Base-by-base conservation (phyloP, 2,329 filamentous ascomycete genomes). In the Cladobotryum protrusum region DNA sequence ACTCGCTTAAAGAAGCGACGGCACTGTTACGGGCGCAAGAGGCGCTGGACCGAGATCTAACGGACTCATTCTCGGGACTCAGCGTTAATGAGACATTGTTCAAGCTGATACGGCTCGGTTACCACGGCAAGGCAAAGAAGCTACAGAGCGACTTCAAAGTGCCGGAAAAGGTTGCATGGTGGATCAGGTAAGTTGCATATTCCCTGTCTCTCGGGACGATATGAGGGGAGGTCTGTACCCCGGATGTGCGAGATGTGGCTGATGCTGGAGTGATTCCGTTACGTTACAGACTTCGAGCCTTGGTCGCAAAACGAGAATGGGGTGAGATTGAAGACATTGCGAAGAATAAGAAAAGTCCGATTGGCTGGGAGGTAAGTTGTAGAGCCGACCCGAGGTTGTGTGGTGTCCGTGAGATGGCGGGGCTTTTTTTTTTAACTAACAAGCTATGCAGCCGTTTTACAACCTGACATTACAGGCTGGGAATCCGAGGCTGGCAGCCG, bases 61-160 rank as follows among this genome's bases (percentile, higher is more conserved):
- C 82, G 2, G 80, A 85, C 52, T 78, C 78, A 0, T 96, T 92
- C 61, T 80, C 87, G 3, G 92, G 93, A 0, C 75, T 97, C 14
- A 89, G 86, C 56, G 81, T 96, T 47, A 93, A 97, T 63, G 87
- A 95, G 63, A 99, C 93, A 1, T 81, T 97, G 60, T 95, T 92
- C 70, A 88, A 90, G 65, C 78, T 99, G 46, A 85, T 96, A 56
- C 79, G 84, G 45, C 78, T 87, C 11, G 89, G 90, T 2, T 91
- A 95, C 64, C 78, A 85, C 48, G 90, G 90, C 60, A 81, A 91
- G 53, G 91, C 91, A 18, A 87, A 86, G 68, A 96, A 92, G 69
- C 78, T 97, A 3, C 87, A 93, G 65, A 85, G 78, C 64, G 92
- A 97, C 59, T 99, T 99, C 73, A 95, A 90, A 62, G 85, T 99